Percentiles rank a stretch among this genome's conserved stretches.
These are phyloP conservation scores for Hemerocallis citrina DNA, from an alignment of 106 monocot genomes.

Conservation along the genomic window DNA sequence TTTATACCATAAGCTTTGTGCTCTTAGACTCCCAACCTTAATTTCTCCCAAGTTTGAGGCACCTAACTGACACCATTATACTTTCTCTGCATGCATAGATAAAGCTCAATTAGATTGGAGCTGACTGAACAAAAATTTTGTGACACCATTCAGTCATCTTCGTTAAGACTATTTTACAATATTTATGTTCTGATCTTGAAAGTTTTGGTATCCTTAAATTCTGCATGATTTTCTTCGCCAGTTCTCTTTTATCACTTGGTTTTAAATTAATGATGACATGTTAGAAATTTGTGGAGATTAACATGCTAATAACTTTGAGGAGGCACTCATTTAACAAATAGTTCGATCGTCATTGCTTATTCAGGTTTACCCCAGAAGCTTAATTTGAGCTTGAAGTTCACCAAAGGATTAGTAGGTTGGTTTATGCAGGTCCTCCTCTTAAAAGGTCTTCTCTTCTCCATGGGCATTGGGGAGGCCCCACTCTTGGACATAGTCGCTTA, in stretches of 20 bases:
- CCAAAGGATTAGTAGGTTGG: constrained; percentile 32
- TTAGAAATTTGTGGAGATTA: no score
- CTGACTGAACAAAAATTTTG: not conserved
- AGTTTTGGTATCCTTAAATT: not conserved
- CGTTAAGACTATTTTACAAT: not conserved
- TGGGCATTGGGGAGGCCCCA: constrained; percentile 28
- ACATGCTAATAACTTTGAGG: not conserved
- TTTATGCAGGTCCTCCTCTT: constrained; percentile 19
- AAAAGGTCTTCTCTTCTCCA: constrained; percentile 27
- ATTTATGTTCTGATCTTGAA: not conserved
- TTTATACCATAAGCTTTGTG: not conserved
- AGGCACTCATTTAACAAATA: not conserved
- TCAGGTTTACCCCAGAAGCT: constrained; percentile 32
- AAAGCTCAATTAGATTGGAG: not conserved
- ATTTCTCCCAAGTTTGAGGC: not conserved
- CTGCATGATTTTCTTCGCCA: not conserved
- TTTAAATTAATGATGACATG: no score
- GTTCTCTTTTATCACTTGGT: no score
- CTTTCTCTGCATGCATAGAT: not conserved
- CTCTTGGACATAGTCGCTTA: constrained; percentile 35
- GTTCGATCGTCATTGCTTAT: not conserved
- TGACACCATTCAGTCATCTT: not conserved
- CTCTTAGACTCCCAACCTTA: not conserved
- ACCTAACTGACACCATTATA: not conserved
- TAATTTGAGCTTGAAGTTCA: constrained; percentile 32